Percentiles rank a stretch among this genome's conserved stretches.
These are phyloP conservation scores for Akanthomyces dipterigenus DNA, from an alignment of 2,329 filamentous ascomycete species.

Conservation along the genomic window DNA sequence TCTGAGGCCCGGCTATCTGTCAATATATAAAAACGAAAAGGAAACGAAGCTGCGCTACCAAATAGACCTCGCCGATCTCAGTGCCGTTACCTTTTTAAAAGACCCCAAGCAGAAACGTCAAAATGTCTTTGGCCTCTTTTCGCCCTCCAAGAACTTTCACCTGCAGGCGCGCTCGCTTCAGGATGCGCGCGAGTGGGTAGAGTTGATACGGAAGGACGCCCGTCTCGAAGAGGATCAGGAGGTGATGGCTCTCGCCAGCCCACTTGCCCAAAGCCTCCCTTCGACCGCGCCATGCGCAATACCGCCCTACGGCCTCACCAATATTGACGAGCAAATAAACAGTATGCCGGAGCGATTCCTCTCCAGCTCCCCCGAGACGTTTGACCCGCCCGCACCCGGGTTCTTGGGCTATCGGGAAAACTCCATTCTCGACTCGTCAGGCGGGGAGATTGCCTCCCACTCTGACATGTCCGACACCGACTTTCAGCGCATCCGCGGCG, in stretches of 20 bases:
- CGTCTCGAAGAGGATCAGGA: slow-evolving; percentile 85
- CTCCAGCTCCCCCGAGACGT: slow-evolving; percentile 57
- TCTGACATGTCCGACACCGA: slow-evolving; percentile 81
- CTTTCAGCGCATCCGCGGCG: slow-evolving; percentile 38
- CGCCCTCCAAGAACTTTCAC: slow-evolving; percentile 84
- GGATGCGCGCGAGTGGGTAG: slow-evolving; percentile 83
- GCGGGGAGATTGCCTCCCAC: slow-evolving; percentile 66
- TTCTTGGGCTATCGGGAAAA: slow-evolving; percentile 42
- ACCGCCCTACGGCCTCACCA: slow-evolving; percentile 14
- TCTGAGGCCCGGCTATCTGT: slow-evolving; percentile 81
- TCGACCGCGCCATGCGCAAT: slow-evolving; percentile 20
- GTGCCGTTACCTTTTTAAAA: slow-evolving; percentile 80
- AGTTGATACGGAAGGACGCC: slow-evolving; percentile 70
- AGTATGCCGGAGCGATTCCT: slow-evolving; percentile 36
- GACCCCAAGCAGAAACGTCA: slow-evolving; percentile 82
- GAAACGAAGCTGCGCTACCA: slow-evolving; percentile 87
- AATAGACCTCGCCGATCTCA: slow-evolving; percentile 81
- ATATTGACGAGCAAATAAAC: slow-evolving; percentile 14
- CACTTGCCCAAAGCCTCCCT: slow-evolving; percentile 45
- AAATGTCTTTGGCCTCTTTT: slow-evolving; percentile 88
- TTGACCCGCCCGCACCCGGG: slow-evolving; percentile 27
- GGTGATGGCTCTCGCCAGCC: slow-evolving; percentile 69
- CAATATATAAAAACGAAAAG: slow-evolving; percentile 86
- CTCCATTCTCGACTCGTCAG: slow-evolving; percentile 55
- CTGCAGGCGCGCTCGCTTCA: slow-evolving; percentile 67